Conservation (phyloP, 2,329 filamentous ascomycete species). For the Phaeosphaeria sp. region DNA sequence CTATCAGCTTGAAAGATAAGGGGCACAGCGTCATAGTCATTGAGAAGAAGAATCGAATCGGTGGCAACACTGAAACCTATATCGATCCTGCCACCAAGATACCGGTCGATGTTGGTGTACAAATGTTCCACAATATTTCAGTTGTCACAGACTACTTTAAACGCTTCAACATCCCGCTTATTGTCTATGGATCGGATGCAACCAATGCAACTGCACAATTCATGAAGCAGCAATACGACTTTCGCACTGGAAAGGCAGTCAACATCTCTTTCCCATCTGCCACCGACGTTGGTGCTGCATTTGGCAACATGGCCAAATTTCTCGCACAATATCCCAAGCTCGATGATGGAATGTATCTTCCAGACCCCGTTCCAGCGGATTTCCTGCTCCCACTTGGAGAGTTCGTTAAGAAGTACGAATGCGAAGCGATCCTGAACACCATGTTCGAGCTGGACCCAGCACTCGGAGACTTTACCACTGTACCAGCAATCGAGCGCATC, state of each 20-base stretch:
- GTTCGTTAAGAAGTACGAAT: conserved; percentile 57
- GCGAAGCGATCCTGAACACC: conserved; percentile 50
- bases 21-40: conserved; percentile 49
- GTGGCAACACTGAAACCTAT: conserved; percentile 56
- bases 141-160: conserved; percentile 3
- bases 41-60: conserved; percentile 49
- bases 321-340: background rate
- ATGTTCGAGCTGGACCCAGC: conserved; percentile 54
- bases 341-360: conserved; percentile 46
- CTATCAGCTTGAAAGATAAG: conserved; percentile 48
- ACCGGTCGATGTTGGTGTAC: conserved; percentile 3
- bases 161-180: background rate
- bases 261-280: background rate
- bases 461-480: conserved; percentile 42
- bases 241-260: background rate
- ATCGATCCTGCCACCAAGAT: conserved; percentile 2
- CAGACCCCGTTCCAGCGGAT: conserved; percentile 54
- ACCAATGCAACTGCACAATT: background rate
- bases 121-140: conserved; percentile 2
- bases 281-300: background rate
- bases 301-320: background rate
- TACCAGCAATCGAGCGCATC: no score
- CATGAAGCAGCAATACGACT: background rate
- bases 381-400: conserved; percentile 57
- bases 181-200: background rate